These are phyloP conservation scores for Gorgonomyces haynaldii DNA, from an alignment of 192 early-diverging fungal genomes.

Conservation along the genomic window DNA sequence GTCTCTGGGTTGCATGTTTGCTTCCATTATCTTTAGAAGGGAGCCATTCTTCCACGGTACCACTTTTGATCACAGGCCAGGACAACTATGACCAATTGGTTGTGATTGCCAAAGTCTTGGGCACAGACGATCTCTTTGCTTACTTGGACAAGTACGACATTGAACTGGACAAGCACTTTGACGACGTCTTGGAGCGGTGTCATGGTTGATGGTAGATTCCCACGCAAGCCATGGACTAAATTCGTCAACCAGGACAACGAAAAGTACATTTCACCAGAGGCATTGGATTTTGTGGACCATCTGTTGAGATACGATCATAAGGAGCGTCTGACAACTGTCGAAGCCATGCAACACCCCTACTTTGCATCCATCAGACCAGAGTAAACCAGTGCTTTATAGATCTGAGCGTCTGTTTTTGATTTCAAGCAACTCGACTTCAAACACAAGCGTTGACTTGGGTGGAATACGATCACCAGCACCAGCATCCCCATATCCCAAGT, in stretches of 20 bases:
- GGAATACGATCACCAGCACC: conserved; percentile 23
- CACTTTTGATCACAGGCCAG: no score
- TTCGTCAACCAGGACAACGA: conserved; percentile 81
- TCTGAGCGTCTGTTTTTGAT: conserved; percentile 32
- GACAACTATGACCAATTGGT: conserved; percentile 99
- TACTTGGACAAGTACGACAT: conserved; percentile 96
- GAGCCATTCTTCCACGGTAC: conserved; percentile 99
- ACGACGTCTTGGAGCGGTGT: conserved; percentile 81
- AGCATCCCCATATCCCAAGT: conserved; percentile 42
- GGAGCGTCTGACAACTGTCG: conserved; percentile 71
- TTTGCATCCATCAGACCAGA: conserved; percentile 59
- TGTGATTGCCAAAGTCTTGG: conserved; percentile 94
- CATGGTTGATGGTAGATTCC: conserved; percentile 43
- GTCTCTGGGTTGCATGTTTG: conserved; percentile 99
- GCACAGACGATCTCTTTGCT: conserved; percentile 85
- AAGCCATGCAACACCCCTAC: conserved; percentile 87
- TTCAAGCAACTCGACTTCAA: conserved; percentile 63
- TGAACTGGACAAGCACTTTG: conserved; percentile 77
- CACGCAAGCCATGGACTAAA: conserved; percentile 73
- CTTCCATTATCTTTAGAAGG: conserved; percentile 98
- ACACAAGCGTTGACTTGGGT: conserved; percentile 51
- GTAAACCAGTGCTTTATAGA: no score
- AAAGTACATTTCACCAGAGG: conserved; percentile 68
- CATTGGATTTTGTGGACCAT: conserved; percentile 81
- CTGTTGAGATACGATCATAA: conserved; percentile 89